Base-by-base conservation (phyloP, 331 rosid species). In the Arachis monticola region DNA sequence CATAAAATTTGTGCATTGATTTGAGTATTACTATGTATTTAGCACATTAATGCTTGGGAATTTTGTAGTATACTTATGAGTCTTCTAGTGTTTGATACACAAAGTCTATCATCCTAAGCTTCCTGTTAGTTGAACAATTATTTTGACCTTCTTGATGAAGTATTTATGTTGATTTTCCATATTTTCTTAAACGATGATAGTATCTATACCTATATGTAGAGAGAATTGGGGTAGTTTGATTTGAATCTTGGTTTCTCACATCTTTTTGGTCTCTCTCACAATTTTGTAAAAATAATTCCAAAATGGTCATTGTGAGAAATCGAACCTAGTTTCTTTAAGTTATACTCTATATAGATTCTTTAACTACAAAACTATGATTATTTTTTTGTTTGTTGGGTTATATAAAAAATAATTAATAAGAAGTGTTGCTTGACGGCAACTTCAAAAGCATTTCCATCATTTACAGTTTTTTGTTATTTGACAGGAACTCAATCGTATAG, bases 401-500 rank as follows among this genome's bases (percentile, higher is more conserved):
- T 27, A 27, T 27, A 27, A 27, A 27, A 27, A 27, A 27, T 27
- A 27, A 27, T 27, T 27, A 27, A 27, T 27, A 27, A 59, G 53
- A 27, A 27, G 0, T 27, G 30, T 27, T 27, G 30, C 30, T 27
- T 27, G 1, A 27, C 9, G 41, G 41, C 5, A 4, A 38, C 70
- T 38, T 45, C 42, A 27, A 48, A 35, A 14, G 17, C 60, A 31
- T 35, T 69, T 66, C 70, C 72, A 56, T 42, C 57, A 32, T 52
- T 13, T 9, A 73, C 70, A 35, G 61, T 57, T 56, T 46, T 73
- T 63, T 70, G 46, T 52, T 76, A 73, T 63, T 79, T 56, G 12
- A 40, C 68, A 92, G 97, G 90, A 82, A 86, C 86, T 92, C 75
- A 92, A 88, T 83, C 83, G 84, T 42, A 40, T 75, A 60, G 68